Base-by-base conservation (phyloP, 768 basidiomycete species). In the Cubamyces sp. region DNA sequence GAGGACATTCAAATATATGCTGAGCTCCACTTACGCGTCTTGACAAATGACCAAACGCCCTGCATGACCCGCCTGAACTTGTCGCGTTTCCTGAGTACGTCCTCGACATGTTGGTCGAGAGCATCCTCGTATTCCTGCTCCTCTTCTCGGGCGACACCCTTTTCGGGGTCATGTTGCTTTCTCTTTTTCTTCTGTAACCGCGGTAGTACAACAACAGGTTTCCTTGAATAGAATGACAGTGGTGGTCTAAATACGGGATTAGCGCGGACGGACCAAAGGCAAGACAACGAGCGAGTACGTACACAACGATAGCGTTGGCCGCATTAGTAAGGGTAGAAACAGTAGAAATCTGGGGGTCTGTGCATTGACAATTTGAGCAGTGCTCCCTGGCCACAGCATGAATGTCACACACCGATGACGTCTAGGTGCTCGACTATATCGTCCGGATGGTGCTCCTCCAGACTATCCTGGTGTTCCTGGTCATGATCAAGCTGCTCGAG, bases 391-490 rank as follows among this genome's bases (percentile, higher is more conserved):
- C 28, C 26, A 56, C 43, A 64, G 37, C 53, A 46, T 40, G 23
- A 19, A 41, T 14, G 34, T 34, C 41, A 28, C 78, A 47, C 66
- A 87, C 89, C 90, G 61, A 92, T 90, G 45, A 86, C 87, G 74
- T 94, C 92, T 66, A 94, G 75, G 71, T 93, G 87, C 63, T 93
- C 92, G 5, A 94, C 90, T 49, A 93, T 83, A 67, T 91, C 88
- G 68, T 93, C 89, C 62, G 87, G 84, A 69, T 93, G 88, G 58
- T 84, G 80, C 21, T 75, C 69, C 2, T 72, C 69, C 39, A 71
- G 60, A 26, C 66, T 62, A 56, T 64, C 62, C 21, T 54, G 64
- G 3, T 60, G 47, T 23, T 62, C 63, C 23, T 50, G 57, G 19
- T 57, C 62, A 2, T 40, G 61, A 26, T 54, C 41, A 23, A 59